These are phyloP conservation scores for Vigna unguiculata DNA, from an alignment of 306 rosid species.

Conservation along the genomic window DNA sequence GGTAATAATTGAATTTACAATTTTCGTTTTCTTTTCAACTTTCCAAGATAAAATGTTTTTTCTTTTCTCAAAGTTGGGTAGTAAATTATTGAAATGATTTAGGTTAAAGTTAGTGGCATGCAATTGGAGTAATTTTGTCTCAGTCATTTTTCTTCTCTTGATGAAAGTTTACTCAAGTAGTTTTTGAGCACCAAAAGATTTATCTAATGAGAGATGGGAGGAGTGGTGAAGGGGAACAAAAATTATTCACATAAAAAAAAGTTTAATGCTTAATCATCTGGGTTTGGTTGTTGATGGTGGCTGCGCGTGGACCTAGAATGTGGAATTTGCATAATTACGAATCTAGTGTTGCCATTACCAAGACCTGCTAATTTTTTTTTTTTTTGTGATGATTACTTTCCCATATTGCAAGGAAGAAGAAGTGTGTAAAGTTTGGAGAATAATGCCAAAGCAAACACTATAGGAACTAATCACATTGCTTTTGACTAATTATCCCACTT, in stretches of 20 bases:
- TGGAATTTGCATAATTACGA: conserved; percentile 24
- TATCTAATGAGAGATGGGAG: not conserved
- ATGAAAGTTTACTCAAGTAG: conserved; percentile 11
- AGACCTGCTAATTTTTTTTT: conserved; percentile 2
- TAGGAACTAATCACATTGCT: conserved; percentile 40
- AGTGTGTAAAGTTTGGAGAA: conserved; percentile 36
- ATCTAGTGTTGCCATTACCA: conserved; percentile 36
- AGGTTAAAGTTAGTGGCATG: conserved; percentile 11
- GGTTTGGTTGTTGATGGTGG: not conserved
- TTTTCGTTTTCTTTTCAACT: not conserved
- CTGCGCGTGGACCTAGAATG: not conserved
- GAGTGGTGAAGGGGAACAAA: not conserved
- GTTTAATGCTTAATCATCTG: too few species aligned
- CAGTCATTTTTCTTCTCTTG: not conserved
- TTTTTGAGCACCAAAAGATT: not conserved
- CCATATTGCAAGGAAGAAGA: conserved; percentile 31
- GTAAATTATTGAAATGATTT: not conserved
- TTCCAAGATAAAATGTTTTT: not conserved
- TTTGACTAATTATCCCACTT: conserved; percentile 53
- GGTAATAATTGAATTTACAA: conserved; percentile 8
- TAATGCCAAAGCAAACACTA: conserved; percentile 40
- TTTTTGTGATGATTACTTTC: conserved; percentile 35
- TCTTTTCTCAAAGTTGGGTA: not conserved
- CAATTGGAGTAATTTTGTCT: not conserved
- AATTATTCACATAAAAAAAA: not conserved